Evolutionary conservation across 805 yeast species (phyloP).

Genomic region (Lipomyces orientalis): DNA sequence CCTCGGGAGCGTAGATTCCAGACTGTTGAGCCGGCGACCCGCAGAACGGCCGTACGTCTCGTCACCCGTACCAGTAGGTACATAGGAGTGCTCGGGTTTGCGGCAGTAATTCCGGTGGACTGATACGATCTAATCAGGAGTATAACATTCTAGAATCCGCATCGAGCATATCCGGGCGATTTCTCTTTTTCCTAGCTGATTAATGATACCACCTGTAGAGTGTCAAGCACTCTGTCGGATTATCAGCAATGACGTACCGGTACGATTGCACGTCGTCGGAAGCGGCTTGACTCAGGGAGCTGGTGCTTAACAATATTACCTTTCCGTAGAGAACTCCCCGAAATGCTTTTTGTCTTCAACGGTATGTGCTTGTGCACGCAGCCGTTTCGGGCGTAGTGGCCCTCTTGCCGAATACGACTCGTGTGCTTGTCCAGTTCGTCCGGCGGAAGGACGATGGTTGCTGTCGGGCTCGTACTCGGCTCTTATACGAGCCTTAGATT

Average conservation of each 20-base stretch:
- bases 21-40: neutral
- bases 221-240: conserved; percentile 10
- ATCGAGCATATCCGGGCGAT: no score
- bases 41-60: neutral
- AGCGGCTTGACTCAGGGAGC: no score
- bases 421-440: neutral
- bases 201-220: neutral
- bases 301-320: no score
- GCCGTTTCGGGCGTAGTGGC: neutral
- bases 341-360: no score
- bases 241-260: neutral
- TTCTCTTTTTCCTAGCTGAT: neutral
- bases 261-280: no score
- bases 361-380: no score
- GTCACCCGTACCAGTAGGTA: neutral
- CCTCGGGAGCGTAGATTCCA: neutral
- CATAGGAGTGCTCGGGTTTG: no score
- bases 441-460: neutral
- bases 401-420: neutral
- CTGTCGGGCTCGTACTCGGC: no score
- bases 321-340: neutral
- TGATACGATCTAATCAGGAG: no score
- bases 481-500: no score
- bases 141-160: no score
- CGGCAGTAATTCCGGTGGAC: no score